Evolutionary conservation across 164 flowering plant genomes (phyloP), one percentile per base, ranked within the genome.

Genomic region (Warburgia ugandensis): DNA sequence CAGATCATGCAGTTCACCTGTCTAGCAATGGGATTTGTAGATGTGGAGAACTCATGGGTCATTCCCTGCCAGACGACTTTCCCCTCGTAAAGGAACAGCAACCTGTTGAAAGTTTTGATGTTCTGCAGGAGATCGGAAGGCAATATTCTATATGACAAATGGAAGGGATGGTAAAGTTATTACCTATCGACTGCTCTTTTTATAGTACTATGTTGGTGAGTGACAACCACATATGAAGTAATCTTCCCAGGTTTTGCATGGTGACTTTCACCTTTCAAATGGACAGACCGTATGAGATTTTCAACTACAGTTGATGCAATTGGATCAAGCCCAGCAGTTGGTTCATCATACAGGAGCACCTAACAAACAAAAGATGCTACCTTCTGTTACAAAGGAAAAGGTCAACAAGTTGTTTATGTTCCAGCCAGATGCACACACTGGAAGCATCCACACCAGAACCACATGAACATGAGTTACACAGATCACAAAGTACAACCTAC

Each of bases 321-420:
- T 6, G 99, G 99, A 66, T 92, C 99, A 60, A 92, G 97, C 41
- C 99, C 99, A 32, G 99, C 99, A 7, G 99, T 92, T 56, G 99
- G 99, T 69, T 92, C 97, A 60, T 92, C 99, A 64, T 86, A 92
- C 63, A 92, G 67, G 19, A 92, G 84, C 49, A 92, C 95, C 96
- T 91, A 73, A 11, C n/a, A 49, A 44, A 59, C 23, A 41, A 33
- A 37, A 33, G 22, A 16, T 26, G 2, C 17, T 22, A 23, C 6
- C 10, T 27, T 26, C 10, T 10, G 29, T 48, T 3, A 27, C 9
- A n/a, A 48, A 28, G 16, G 5, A 0, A n/a, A n/a, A 2, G 27
- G 17, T 17, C 25, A 48, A 47, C 19, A 49, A 40, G 16, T 40
- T 31, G 32, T 1, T 31, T 13, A 14, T 29, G 25, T 13, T 14